Evolutionary conservation across 768 basidiomycete species (phyloP).

Genomic region (Rhizopogon roseolus): DNA sequence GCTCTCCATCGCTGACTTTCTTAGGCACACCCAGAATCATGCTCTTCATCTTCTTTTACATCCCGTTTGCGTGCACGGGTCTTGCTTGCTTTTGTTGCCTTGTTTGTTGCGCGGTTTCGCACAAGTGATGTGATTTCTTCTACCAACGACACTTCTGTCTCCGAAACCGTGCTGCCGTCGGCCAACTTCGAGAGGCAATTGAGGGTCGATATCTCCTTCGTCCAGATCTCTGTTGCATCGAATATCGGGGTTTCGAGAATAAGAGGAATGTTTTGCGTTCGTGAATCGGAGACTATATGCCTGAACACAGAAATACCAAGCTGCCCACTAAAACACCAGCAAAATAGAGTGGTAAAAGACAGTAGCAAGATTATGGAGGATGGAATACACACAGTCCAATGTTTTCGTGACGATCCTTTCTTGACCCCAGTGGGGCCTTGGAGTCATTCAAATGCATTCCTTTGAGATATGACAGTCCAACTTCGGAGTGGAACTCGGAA

Average conservation of each 20-base stretch:
- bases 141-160: background rate
- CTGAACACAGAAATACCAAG: constrained; percentile 61
- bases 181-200: background rate
- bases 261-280: constrained; percentile 66
- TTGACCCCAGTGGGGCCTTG: constrained; percentile 57
- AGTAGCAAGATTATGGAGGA: background rate
- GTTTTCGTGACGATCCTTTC: constrained; percentile 79
- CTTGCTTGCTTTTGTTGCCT: background rate
- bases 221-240: constrained; percentile 66
- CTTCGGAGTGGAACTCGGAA: constrained; percentile 55
- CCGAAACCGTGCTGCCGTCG: background rate
- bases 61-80: background rate
- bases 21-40: background rate
- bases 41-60: background rate
- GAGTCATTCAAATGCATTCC: constrained; percentile 89
- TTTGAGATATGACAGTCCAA: constrained; percentile 69
- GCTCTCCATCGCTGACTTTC: background rate
- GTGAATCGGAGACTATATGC: constrained; percentile 62
- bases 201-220: constrained; percentile 48
- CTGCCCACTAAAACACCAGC: constrained; percentile 45
- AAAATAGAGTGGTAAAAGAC: background rate
- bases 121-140: background rate
- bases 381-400: constrained; percentile 63
- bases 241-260: constrained; percentile 79
- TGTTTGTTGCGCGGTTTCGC: background rate